Conservation (phyloP, 805 yeast genomes). For the Ogataea zsoltii region DNA sequence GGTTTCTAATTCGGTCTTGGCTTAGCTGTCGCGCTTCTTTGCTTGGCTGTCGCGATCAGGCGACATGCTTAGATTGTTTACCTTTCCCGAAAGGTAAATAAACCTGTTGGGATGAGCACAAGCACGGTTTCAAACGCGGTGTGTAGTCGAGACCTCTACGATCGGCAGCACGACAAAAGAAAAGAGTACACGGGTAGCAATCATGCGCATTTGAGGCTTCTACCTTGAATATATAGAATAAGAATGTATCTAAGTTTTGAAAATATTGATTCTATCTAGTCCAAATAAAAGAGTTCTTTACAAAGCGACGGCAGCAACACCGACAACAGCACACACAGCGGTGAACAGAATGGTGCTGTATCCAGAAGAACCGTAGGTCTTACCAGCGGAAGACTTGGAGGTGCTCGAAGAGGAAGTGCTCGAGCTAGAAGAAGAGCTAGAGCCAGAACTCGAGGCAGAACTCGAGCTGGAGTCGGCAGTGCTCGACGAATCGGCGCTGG, state of each 20-base stretch:
- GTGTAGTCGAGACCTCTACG: not conserved
- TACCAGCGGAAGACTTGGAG: constrained; percentile 4
- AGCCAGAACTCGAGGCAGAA: constrained; percentile 10
- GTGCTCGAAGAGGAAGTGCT: constrained; percentile 5
- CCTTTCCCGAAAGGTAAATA: not conserved
- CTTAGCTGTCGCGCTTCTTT: too few species aligned
- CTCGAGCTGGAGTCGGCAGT: not conserved
- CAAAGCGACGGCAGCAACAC: constrained; percentile 24
- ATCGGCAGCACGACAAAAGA: not conserved
- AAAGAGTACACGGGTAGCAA: not conserved
- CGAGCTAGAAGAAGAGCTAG: constrained; percentile 8
- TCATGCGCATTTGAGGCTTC: not conserved
- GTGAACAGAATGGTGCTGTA: constrained; percentile 6
- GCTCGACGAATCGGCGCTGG: constrained; percentile 10
- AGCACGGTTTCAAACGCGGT: not conserved
- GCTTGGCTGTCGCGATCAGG: not conserved
- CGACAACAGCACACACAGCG: constrained; percentile 21
- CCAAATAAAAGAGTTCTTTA: constrained; percentile 11
- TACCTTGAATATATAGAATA: not conserved
- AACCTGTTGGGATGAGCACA: not conserved
- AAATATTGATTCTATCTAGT: not conserved
- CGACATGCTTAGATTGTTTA: not conserved
- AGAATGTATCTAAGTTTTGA: too few species aligned
- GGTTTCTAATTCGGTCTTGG: too few species aligned
- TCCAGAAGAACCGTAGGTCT: constrained; percentile 7